Conservation (phyloP, 2,329 filamentous ascomycete species). For the Bertia moriformis region DNA sequence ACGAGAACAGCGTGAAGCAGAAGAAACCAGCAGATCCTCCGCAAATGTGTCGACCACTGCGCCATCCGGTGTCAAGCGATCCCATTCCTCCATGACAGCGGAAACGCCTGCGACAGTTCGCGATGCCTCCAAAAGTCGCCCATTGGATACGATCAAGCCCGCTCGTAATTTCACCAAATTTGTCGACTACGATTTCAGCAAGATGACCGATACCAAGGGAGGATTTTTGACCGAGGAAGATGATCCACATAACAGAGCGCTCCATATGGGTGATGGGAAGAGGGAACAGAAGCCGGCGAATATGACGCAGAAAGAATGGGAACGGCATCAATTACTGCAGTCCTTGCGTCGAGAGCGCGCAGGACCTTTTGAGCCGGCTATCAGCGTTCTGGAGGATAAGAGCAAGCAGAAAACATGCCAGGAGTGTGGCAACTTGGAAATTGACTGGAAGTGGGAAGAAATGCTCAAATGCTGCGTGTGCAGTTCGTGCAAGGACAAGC, state of each 20-base stretch:
- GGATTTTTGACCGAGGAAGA: conserved; percentile 85
- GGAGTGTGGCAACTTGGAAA: conserved; percentile 72
- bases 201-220: conserved; percentile 96
- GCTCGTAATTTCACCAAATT: conserved; percentile 64
- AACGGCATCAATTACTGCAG: conserved; percentile 61
- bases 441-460: conserved; percentile 92
- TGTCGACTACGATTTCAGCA: conserved; percentile 94
- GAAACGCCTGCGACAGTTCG: not conserved
- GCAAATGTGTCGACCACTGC: conserved; percentile 12
- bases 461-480: conserved; percentile 66
- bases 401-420: conserved; percentile 59
- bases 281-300: conserved; percentile 61
- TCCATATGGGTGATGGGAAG: conserved; percentile 6
- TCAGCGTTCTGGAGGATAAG: conserved; percentile 58
- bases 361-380: conserved; percentile 75
- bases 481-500: conserved; percentile 71
- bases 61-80: not conserved
- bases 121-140: conserved; percentile 9
- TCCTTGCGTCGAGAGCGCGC: conserved; percentile 59
- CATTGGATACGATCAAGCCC: conserved; percentile 13
- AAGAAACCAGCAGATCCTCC: conserved; percentile 25
- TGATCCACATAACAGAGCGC: conserved; percentile 53
- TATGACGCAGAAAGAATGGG: conserved; percentile 88
- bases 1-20: conserved; percentile 57
- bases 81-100: not conserved